phyloP scores from a whole-genome alignment of 805 yeast species.

The Candida saitoana region DNA sequence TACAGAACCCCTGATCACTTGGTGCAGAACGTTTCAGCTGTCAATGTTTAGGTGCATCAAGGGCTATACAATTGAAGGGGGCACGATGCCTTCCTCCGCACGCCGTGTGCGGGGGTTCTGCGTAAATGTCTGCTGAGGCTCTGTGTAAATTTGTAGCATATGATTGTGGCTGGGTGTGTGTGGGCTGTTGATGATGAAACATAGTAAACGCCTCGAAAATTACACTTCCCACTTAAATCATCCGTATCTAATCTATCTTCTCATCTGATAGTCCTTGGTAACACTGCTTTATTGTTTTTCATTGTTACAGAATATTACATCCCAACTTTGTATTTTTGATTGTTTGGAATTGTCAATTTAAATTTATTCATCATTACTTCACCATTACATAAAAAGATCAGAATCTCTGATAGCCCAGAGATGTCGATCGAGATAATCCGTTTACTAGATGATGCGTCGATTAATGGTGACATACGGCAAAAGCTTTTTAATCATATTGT shows the following conservation, averaged over 20 bases:
- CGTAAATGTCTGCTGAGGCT: too few species aligned
- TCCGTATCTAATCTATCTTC: not conserved
- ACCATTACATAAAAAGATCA: slow-evolving; percentile 1
- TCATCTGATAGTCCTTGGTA: not conserved
- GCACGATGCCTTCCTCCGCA: too few species aligned
- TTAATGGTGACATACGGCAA: slow-evolving; percentile 4
- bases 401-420: slow-evolving; percentile 2
- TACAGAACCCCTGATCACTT: not conserved
- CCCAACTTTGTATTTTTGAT: not conserved
- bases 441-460: not conserved
- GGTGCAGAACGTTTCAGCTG: not conserved
- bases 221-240: not conserved
- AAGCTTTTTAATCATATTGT: slow-evolving; percentile 1
- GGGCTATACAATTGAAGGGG: not conserved
- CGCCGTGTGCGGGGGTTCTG: too few species aligned
- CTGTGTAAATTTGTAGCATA: too few species aligned
- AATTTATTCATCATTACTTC: slow-evolving; percentile 1
- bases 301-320: not conserved
- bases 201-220: not conserved
- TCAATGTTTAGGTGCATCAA: not conserved
- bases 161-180: not conserved
- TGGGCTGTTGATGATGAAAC: not conserved
- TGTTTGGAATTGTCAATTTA: not conserved
- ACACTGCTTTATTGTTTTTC: not conserved
- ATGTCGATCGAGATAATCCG: slow-evolving; percentile 3